Percentiles rank a stretch among this genome's conserved stretches.
Evolutionary conservation across 75 land plant species (phyloP).

Genomic region (Pinus albicaulis): DNA sequence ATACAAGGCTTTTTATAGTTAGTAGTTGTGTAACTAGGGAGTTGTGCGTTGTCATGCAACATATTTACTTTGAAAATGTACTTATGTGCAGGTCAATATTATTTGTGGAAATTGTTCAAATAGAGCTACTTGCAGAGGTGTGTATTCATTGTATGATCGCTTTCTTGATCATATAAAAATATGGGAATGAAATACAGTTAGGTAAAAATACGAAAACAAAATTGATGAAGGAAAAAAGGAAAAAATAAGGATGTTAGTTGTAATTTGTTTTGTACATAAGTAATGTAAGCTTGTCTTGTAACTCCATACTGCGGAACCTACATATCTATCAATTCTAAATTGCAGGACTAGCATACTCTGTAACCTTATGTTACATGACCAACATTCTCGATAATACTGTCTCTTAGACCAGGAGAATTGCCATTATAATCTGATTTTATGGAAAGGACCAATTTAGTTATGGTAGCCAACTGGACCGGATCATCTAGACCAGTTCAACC

Average conservation of each 20-base stretch:
- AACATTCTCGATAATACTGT: too few relatives aligned
- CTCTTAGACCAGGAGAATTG: too few relatives aligned
- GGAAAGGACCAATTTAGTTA: too few relatives aligned
- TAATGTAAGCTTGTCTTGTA: too few relatives aligned
- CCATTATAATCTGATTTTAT: too few relatives aligned
- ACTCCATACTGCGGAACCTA: too few relatives aligned
- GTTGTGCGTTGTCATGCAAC: neutral
- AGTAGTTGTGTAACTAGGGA: neutral
- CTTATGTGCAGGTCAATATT: constrained; percentile 8
- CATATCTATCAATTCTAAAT: too few relatives aligned
- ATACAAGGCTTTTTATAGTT: neutral
- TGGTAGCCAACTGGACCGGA: too few relatives aligned
- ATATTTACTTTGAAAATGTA: neutral
- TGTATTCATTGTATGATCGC: neutral
- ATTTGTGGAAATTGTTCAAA: constrained; percentile 11
- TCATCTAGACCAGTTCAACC: too few relatives aligned
- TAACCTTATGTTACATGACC: too few relatives aligned
- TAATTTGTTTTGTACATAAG: neutral
- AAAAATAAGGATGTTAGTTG: neutral
- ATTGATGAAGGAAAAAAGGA: neutral
- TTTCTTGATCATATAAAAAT: neutral
- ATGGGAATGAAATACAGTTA: neutral
- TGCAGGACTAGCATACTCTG: too few relatives aligned
- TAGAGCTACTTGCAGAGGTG: constrained; percentile 9
- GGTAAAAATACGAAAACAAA: neutral